These are phyloP conservation scores for Marvania coccoides DNA, from an alignment of 139 green algal genomes.

Conservation along the genomic window DNA sequence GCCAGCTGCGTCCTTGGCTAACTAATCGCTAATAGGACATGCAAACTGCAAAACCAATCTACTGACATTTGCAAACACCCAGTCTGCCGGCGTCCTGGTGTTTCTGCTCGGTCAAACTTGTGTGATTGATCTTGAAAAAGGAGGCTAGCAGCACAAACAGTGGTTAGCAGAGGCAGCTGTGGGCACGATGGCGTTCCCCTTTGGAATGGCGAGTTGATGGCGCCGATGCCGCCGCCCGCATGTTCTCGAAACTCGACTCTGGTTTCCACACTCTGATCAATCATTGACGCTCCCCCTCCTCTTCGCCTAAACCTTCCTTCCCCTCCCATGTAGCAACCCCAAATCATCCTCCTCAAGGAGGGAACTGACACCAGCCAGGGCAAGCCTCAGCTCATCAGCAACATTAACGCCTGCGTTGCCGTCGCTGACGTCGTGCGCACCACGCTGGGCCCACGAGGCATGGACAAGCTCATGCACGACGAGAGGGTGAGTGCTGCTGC, in stretches of 20 bases:
- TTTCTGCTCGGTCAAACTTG: too few species aligned
- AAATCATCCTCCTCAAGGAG: conserved; percentile 98
- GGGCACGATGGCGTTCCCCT: conserved; percentile 12
- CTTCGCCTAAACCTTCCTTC: background rate
- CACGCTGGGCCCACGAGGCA: conserved; percentile 93
- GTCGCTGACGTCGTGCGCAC: conserved; percentile 91
- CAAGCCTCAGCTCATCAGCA: conserved; percentile 93
- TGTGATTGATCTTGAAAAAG: too few species aligned
- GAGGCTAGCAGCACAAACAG: too few species aligned
- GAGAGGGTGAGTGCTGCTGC: conserved; percentile 36
- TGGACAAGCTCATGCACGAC: conserved; percentile 98
- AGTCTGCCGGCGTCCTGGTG: too few species aligned
- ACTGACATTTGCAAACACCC: too few species aligned
- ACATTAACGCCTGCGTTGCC: conserved; percentile 97
- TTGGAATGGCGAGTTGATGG: conserved; percentile 29
- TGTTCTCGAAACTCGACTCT: background rate
- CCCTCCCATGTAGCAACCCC: conserved; percentile 73
- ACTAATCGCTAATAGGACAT: too few species aligned
- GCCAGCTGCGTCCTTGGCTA: too few species aligned
- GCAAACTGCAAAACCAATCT: too few species aligned
- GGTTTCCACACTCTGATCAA: background rate
- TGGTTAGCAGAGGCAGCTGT: too few species aligned
- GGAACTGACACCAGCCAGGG: conserved; percentile 97
- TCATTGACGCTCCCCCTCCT: background rate
- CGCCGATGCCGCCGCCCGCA: too few species aligned